phyloP scores from a whole-genome alignment of 192 early-diverging fungal species.

The Coemansia sp. region DNA sequence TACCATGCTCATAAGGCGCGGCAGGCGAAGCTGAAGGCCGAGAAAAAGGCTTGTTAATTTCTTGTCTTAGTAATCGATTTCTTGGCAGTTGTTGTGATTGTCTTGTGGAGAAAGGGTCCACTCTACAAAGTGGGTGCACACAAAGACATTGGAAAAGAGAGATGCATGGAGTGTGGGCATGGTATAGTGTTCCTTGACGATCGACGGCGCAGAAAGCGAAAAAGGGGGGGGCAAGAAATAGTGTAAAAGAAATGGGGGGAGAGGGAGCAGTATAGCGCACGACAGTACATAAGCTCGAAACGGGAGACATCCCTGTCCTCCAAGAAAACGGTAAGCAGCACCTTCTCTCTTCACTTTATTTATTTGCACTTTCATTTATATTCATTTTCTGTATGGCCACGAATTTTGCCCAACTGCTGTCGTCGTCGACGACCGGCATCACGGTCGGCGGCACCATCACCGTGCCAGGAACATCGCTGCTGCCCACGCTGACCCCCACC shows the following conservation, averaged over 20 bases:
- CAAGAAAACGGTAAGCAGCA: background rate
- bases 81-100: background rate
- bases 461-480: conserved; percentile 6
- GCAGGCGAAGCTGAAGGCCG: conserved; percentile 15
- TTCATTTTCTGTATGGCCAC: background rate
- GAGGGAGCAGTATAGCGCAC: background rate
- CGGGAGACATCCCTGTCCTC: background rate
- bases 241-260: background rate
- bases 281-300: conserved; percentile 1
- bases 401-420: background rate
- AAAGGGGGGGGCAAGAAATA: background rate
- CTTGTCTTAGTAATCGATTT: background rate
- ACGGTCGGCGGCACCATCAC: conserved; percentile 23
- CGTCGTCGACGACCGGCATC: conserved; percentile 28
- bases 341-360: background rate
- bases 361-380: background rate
- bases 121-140: background rate
- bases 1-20: conserved; percentile 61
- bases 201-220: conserved; percentile 5
- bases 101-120: background rate
- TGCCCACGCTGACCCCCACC: conserved; percentile 4
- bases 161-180: background rate
- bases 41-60: conserved; percentile 11
- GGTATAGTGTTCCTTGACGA: background rate
- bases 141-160: background rate